Evolutionary conservation across 805 yeast species (phyloP), one percentile per base, ranked within the genome.

Genomic region (Lipomyces orientalis): DNA sequence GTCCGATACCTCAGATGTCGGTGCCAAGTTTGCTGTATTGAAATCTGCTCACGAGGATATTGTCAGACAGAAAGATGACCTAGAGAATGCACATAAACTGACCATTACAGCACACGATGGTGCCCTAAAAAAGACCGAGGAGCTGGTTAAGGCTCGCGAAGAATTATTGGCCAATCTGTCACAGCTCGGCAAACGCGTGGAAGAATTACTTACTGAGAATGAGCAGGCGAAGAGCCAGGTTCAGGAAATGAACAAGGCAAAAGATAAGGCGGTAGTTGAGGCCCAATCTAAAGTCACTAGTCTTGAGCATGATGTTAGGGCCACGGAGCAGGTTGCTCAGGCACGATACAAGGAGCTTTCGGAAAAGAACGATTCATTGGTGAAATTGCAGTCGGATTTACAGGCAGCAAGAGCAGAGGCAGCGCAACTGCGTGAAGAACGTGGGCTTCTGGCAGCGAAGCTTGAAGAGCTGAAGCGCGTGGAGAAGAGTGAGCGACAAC

Each of bases 341-440:
- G 70, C 76, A 79, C 14, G 85, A 80, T 79, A 76, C 64, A 78
- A 76, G 59, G 82, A 81, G 56, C 73, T 78, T n/a, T 76, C 76
- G 35, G 78, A 67, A n/a, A 59, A 54, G 43, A 71, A 14, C 22
- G 68, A 12, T 73, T 75, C 37, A 51, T 71, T 10, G 59, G 68
- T 16, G 37, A 72, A 72, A 56, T 60, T 71, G 51, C 74, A 74
- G 65, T 68, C 73, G 35, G 67, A 69, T 16, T n/a, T 74, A 12
- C 69, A 74, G 49, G 54, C 66, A 12, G 64, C 63, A 25, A 54
- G 54, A 22, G 49, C 49, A 16, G 71, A 71, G 43, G 60, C 68
- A 12, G 62, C 69, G 14, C 72, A 73, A 16, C 62, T 67, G 7
- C 52, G 70, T 16, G 57, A 67, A 2, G 71, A 72, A 16, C 43